Evolutionary conservation across 2,329 filamentous ascomycete genomes (phyloP).

Genomic region (Diaporthe capsici): DNA sequence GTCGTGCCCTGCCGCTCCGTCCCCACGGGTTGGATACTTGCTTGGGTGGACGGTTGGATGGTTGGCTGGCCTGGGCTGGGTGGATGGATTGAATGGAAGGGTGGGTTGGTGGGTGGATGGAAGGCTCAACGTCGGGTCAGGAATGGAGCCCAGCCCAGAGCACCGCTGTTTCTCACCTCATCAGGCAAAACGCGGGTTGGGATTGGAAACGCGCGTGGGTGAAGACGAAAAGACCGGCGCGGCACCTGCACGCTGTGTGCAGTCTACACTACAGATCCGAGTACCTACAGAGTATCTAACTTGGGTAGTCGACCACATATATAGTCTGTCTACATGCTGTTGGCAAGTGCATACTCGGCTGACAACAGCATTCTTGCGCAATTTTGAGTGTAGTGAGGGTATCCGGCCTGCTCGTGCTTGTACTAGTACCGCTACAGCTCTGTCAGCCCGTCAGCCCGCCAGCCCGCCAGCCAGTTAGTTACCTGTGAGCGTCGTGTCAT

Average conservation of each 20-base stretch:
- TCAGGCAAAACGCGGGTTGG: conserved; percentile 31
- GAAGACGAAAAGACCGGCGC: conserved; percentile 17
- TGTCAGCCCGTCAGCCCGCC: not conserved
- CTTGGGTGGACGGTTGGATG: not conserved
- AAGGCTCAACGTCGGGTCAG: conserved; percentile 25
- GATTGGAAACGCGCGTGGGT: conserved; percentile 24
- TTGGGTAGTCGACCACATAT: not conserved
- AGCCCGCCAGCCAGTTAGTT: not conserved
- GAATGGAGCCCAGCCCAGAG: conserved; percentile 23
- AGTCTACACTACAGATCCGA: not conserved
- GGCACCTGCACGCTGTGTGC: not conserved
- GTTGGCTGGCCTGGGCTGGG: not conserved
- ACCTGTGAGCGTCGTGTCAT: conserved; percentile 18
- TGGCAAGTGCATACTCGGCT: not conserved
- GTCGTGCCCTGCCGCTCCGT: conserved; percentile 1
- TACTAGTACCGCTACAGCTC: not conserved
- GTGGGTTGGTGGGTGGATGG: conserved; percentile 3
- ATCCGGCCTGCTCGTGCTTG: not conserved
- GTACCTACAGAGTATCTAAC: not conserved
- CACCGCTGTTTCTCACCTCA: conserved; percentile 33
- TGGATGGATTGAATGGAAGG: conserved; percentile 3
- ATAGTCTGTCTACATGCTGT: not conserved
- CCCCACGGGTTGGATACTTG: conserved; percentile 20
- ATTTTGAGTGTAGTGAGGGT: too few relatives aligned
- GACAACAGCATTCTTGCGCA: not conserved